Evolutionary conservation across 2,329 filamentous ascomycete genomes (phyloP).

Genomic region (Raffaelea deltoideospora): DNA sequence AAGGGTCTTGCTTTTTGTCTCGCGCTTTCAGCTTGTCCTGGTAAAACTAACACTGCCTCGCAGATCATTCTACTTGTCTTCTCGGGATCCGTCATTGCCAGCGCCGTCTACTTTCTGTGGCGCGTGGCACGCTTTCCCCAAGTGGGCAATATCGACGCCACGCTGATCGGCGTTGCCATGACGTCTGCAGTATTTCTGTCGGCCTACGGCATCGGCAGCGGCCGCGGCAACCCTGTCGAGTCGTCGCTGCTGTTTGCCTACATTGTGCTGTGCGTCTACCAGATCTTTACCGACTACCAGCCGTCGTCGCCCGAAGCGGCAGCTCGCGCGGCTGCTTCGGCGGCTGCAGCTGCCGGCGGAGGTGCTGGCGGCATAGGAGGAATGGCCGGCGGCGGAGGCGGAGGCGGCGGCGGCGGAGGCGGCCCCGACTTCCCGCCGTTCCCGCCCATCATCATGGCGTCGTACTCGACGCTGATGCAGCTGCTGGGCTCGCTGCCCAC

Average conservation of each 20-base stretch:
- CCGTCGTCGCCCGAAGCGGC: slow-evolving; percentile 43
- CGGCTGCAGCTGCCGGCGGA: slow-evolving; percentile 27
- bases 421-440: slow-evolving; percentile 95
- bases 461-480: slow-evolving; percentile 81
- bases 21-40: no score
- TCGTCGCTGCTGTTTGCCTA: slow-evolving; percentile 93
- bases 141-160: slow-evolving; percentile 82
- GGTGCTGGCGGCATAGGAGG: neutral
- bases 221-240: slow-evolving; percentile 87
- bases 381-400: neutral
- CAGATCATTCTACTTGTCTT: slow-evolving; percentile 79
- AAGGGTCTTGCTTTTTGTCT: no score
- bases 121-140: slow-evolving; percentile 86
- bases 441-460: slow-evolving; percentile 95
- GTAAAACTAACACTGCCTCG: neutral
- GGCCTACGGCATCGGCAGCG: slow-evolving; percentile 85
- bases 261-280: slow-evolving; percentile 95
- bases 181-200: slow-evolving; percentile 87
- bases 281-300: slow-evolving; percentile 97
- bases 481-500: slow-evolving; percentile 70
- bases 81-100: slow-evolving; percentile 83
- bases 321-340: slow-evolving; percentile 36
- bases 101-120: slow-evolving; percentile 92
- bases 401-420: neutral
- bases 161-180: slow-evolving; percentile 81